Evolutionary conservation across 106 monocot species (phyloP), one percentile per base, ranked within the genome.

Genomic region (Posidonia australis): DNA sequence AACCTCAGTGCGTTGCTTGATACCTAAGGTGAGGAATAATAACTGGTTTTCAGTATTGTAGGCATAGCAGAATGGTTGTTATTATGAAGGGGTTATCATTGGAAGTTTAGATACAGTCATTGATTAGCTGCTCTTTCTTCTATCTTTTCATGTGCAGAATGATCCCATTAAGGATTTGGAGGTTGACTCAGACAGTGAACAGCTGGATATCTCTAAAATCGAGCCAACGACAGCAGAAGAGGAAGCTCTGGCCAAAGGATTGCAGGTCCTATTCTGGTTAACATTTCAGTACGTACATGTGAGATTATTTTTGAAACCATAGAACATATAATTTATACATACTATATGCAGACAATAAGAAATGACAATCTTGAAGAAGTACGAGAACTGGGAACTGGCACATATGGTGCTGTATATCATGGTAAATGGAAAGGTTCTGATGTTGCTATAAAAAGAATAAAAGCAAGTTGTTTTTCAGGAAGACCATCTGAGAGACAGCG

Each of bases 361-460:
- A 84, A 90, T 78, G 81, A 75, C 62, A 89, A 94, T 69, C 68
- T 93, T 65, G 93, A 93, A 73, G 89, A 93, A 69, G 80, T 93
- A 46, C 77, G 81, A 55, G 86, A 89, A 72, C 73, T 93, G 3
- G 93, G 89, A 71, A 83, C 74, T 41, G 93, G 93, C 54, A 86
- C 93, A 17, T 93, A 86, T 78, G 93, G 93, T 1, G 61, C 93
- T 59, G 93, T 93, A 17, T 93, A 62, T 48, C 77, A 93, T 81
- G 86, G 93, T 4, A 93, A 93, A 70, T 93, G 93, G 93, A 89
- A 74, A 61, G 93, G 93, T 49, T 83, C 79, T 52, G 93, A 93
- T 76, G 89, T 93, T 64, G 93, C 89, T 17, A 86, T 93, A 65
- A 93, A 93, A 78, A 81, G 86, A 78, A 89, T 93, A 67, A 93